Base-by-base conservation (phyloP, 495 filamentous ascomycete species). In the Hypoxylon lienhwacheense region DNA sequence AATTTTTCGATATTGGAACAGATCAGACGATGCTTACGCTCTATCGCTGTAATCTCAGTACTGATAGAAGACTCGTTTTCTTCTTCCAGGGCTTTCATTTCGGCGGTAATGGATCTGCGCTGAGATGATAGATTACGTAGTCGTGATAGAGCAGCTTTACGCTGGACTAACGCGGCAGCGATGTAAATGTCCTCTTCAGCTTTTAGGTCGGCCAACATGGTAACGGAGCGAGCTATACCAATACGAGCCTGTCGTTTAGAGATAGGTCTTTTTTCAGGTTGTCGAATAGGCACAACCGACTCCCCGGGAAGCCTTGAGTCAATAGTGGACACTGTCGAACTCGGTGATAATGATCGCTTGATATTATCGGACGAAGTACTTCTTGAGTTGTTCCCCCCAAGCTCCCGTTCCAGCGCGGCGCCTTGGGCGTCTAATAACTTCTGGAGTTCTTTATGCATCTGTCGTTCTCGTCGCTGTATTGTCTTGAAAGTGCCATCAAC, bases 401-500 rank as follows among this genome's bases (percentile, higher is more conserved):
- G 43, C 14, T 67, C 72, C 71, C 16, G 81, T 77, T 61, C 72
- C 28, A 96, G 76, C 19, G 89, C 89, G 28, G 85, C 80, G 35
- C 86, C 85, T 70, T 97, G 92, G 0, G 88, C 87, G 71, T 97
- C 91, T 20, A 97, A 80, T 3, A 96, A 71, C 19, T 73, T 65
- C 67, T 97, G 92, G 3, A 97, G 77, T 36, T 91, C 84, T 26
- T 75, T 76, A 53, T 96, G 85, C 12, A 96, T 82, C 42, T 81
- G 71, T 17, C 66, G 74, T 50, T 86, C 81, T 45, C 77, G 79
- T 35, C 79, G 65, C 28, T 78, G 72, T 17, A 82, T 44, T 52
- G 35, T 59, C 47, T 35, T 78, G 47, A 37, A 78, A 48, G 33
- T 63, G 7, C 58, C 51, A 7, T 67, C 65, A 2, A 63, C 49